Evolutionary conservation across 2,329 filamentous ascomycete genomes (phyloP), one percentile per base, ranked within the genome.

Genomic region (Diaporthe citriasiana): DNA sequence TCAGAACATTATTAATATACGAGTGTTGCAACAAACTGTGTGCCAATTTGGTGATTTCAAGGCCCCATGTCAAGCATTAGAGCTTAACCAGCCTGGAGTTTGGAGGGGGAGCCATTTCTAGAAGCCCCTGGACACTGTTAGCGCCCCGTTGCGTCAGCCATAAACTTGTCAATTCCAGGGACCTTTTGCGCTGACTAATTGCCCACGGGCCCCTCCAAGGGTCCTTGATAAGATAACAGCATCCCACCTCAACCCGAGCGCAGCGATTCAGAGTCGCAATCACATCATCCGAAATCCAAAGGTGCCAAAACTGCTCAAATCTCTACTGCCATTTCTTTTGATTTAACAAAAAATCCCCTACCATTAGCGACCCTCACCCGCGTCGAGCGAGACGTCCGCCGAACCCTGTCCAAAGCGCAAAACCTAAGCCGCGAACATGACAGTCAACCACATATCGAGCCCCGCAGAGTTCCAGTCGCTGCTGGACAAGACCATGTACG

Each of bases 401-500:
- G 19, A 27, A 10, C 4, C 13, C 30, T 15, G n/a, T 51, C 30
- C 22, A 51, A 5, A 27, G 15, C 7, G n/a, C n/a, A 38, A 10
- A 22, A 2, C 33, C 51, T 25, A 27, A 60, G 19, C 30, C 73
- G 55, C 70, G 70, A 55, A 22, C 57, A 75, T 75, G 74, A 13
- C 73, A 2, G 76, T 81, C 77, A 78, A 82, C 74, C 82, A 85
- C 78, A 83, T 89, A 80, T 82, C 79, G 73, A 81, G 83, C 65
- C 82, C 83, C 76, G 78, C 82, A 68, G 83, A 89, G 77, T 89
- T 90, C 78, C 80, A 88, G 75, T 78, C 82, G 50, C 87, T 91
- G 76, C 79, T 90, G 78, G 77, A 82, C 22, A 81, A 80, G 13
- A 88, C 84, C 63, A 86, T 84, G 60, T 88, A 87, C 82, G 88